These are phyloP conservation scores for Chaetomium globosum DNA, from an alignment of 2,329 filamentous ascomycete species.

Conservation along the genomic window DNA sequence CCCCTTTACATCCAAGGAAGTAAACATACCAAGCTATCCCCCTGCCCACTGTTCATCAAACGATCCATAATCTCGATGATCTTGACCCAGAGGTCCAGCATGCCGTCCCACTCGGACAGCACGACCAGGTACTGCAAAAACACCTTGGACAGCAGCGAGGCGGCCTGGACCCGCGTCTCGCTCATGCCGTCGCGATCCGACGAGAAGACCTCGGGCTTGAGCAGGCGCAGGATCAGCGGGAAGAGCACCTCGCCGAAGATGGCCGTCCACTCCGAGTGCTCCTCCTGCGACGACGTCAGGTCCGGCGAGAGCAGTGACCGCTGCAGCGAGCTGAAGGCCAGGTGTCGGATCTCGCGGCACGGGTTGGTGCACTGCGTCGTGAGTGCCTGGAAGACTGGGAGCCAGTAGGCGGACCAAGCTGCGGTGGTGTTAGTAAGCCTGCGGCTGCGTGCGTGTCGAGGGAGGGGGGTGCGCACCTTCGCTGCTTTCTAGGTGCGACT, in stretches of 20 bases:
- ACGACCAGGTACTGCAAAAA: slow-evolving; percentile 91
- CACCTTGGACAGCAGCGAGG: slow-evolving; percentile 89
- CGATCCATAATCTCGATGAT: slow-evolving; percentile 95
- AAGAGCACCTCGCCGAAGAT: slow-evolving; percentile 95
- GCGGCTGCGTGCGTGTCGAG: not conserved
- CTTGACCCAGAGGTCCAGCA: slow-evolving; percentile 88
- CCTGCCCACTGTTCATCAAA: slow-evolving; percentile 92
- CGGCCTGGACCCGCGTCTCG: slow-evolving; percentile 88
- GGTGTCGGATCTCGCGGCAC: slow-evolving; percentile 86
- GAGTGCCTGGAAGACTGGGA: slow-evolving; percentile 86
- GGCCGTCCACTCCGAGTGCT: slow-evolving; percentile 85
- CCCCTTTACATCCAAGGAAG: not conserved
- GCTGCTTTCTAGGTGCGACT: slow-evolving; percentile 85
- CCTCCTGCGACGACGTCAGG: slow-evolving; percentile 69
- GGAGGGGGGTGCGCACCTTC: slow-evolving; percentile 61
- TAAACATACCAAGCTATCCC: slow-evolving; percentile 75
- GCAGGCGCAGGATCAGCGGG: slow-evolving; percentile 79
- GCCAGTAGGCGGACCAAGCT: slow-evolving; percentile 98
- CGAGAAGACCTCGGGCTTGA: slow-evolving; percentile 94
- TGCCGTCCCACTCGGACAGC: slow-evolving; percentile 80
- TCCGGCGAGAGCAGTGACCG: slow-evolving; percentile 82
- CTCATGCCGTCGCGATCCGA: slow-evolving; percentile 91
- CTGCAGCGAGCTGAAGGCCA: slow-evolving; percentile 84
- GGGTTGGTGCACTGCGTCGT: slow-evolving; percentile 92
- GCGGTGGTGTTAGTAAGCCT: slow-evolving; percentile 33